phyloP scores from a whole-genome alignment of 768 basidiomycete genomes.

The Russula griseocarnosa region DNA sequence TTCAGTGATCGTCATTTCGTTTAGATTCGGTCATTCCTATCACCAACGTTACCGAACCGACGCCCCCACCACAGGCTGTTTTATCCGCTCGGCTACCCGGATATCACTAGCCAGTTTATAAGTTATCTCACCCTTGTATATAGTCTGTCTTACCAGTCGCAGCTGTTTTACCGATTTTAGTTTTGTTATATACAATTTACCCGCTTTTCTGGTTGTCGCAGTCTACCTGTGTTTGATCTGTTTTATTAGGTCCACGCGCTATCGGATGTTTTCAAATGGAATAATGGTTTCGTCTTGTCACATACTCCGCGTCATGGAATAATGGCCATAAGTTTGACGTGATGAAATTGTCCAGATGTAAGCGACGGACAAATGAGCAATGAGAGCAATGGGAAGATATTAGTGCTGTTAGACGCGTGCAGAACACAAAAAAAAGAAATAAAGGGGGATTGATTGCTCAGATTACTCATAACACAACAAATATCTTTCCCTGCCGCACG shows the following conservation, averaged over 20 bases:
- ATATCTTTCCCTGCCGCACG: constrained; percentile 63
- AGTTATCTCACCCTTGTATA: no score
- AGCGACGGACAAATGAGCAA: no score
- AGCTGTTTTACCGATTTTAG: background rate
- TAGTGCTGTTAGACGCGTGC: background rate
- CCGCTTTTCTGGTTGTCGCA: background rate
- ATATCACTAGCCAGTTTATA: background rate
- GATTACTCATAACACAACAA: constrained; percentile 58
- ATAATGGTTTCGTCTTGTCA: background rate
- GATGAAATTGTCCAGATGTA: background rate
- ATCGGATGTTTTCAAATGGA: background rate
- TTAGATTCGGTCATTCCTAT: background rate
- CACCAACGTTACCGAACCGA: background rate
- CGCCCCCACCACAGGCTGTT: background rate
- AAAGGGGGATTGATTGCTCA: background rate
- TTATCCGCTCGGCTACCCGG: background rate
- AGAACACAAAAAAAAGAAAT: background rate
- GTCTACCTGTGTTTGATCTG: no score
- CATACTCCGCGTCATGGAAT: background rate
- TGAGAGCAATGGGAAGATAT: background rate
- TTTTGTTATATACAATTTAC: background rate
- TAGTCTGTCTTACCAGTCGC: no score
- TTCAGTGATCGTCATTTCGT: background rate
- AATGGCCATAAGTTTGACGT: no score
- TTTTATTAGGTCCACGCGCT: no score